Conservation (phyloP, 768 basidiomycete species). For the Trametes sanguinea region DNA sequence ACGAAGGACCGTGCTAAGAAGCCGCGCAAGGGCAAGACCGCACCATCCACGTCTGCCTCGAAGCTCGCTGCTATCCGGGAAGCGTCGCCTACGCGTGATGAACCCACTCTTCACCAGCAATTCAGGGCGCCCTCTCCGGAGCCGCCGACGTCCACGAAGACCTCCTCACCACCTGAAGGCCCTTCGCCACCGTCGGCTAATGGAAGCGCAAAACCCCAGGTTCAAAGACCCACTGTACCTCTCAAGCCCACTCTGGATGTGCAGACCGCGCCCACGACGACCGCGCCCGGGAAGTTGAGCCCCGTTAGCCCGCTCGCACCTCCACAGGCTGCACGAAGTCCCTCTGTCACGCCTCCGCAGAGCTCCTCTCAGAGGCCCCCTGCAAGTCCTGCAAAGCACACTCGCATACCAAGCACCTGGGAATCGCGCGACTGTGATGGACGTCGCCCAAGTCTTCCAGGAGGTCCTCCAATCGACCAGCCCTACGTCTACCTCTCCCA, state of each 20-base stretch:
- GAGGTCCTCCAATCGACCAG: conserved; percentile 16
- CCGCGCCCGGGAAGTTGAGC: conserved; percentile 4
- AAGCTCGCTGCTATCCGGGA: conserved; percentile 14
- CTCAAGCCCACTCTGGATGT: conserved; percentile 18
- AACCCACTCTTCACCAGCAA: background rate
- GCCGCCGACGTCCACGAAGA: background rate
- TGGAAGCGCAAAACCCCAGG: background rate
- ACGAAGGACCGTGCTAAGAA: conserved; percentile 75
- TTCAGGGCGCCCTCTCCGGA: background rate
- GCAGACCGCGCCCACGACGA: background rate
- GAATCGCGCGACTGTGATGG: conserved; percentile 74
- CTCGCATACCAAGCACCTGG: conserved; percentile 70
- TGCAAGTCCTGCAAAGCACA: conserved; percentile 43
- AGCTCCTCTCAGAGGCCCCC: conserved; percentile 17
- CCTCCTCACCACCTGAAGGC: conserved; percentile 7
- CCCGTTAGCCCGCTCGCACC: conserved; percentile 12
- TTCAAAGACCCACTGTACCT: background rate
- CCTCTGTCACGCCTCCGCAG: conserved; percentile 12
- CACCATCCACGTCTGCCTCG: conserved; percentile 4
- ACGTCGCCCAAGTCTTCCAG: conserved; percentile 64
- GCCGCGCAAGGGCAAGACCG: conserved; percentile 52
- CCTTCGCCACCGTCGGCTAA: conserved; percentile 14
- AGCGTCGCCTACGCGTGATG: conserved; percentile 9
- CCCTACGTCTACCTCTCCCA: conserved; percentile 4
- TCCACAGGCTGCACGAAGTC: conserved; percentile 7